Evolutionary conservation across 495 filamentous ascomycete genomes (phyloP).

Genomic region (Neurospora sp.): DNA sequence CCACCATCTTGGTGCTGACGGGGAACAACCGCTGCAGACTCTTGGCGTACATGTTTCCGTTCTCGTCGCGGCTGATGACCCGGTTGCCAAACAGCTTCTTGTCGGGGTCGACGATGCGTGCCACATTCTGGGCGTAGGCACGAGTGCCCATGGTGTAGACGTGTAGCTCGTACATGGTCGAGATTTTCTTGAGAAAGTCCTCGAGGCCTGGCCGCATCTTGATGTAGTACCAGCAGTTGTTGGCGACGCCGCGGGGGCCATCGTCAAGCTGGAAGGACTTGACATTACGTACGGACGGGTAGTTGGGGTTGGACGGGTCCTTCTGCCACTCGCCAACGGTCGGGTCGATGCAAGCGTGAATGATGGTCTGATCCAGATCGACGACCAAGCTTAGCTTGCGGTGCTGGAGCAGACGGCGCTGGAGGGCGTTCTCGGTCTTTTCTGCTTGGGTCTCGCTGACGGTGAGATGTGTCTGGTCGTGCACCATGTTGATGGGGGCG

Average conservation of each 20-base stretch:
- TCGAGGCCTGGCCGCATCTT: slow-evolving; percentile 91
- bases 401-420: slow-evolving; percentile 65
- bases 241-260: slow-evolving; percentile 52
- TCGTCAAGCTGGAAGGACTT: slow-evolving; percentile 83
- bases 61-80: slow-evolving; percentile 93
- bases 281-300: slow-evolving; percentile 83
- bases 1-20: slow-evolving; percentile 96
- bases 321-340: slow-evolving; percentile 92
- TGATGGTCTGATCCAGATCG: slow-evolving; percentile 96
- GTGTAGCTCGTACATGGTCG: slow-evolving; percentile 83
- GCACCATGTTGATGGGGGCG: slow-evolving; percentile 85
- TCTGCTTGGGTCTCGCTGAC: slow-evolving; percentile 67
- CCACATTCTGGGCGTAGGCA: slow-evolving; percentile 85
- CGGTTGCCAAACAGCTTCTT: slow-evolving; percentile 85
- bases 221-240: slow-evolving; percentile 89
- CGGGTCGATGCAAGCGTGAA: slow-evolving; percentile 94
- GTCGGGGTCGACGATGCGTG: slow-evolving; percentile 84
- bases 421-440: slow-evolving; percentile 74
- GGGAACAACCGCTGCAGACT: slow-evolving; percentile 87
- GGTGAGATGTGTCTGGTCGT: slow-evolving; percentile 74
- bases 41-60: slow-evolving; percentile 82
- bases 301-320: slow-evolving; percentile 80
- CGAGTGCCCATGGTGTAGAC: slow-evolving; percentile 99
- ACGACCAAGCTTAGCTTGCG: slow-evolving; percentile 88
- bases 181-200: slow-evolving; percentile 69